These are phyloP conservation scores for Ogataea trehaloabstinens DNA, from an alignment of 805 yeast genomes.

Conservation along the genomic window DNA sequence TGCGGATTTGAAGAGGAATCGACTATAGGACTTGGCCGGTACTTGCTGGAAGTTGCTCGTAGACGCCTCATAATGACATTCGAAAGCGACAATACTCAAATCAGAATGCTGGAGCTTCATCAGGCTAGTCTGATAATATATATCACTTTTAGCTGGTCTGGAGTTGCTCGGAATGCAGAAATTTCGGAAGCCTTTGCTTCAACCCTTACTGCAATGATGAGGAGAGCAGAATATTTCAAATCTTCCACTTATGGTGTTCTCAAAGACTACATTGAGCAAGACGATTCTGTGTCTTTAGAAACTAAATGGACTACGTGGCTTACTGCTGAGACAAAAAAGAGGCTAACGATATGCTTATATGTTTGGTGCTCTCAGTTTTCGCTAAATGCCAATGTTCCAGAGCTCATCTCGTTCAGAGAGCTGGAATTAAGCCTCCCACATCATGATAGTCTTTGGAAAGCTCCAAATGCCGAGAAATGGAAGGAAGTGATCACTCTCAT, in stretches of 20 bases:
- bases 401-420: constrained; percentile 6
- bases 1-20: constrained; percentile 7
- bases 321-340: constrained; percentile 4
- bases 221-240: constrained; percentile 8
- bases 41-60: constrained; percentile 6
- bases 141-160: constrained; percentile 9
- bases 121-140: constrained; percentile 8
- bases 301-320: constrained; percentile 6
- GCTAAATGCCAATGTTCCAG: constrained; percentile 5
- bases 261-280: constrained; percentile 5
- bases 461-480: constrained; percentile 8
- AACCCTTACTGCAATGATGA: constrained; percentile 9
- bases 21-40: constrained; percentile 6
- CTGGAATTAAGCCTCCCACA: constrained; percentile 9
- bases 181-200: constrained; percentile 9
- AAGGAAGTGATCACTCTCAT: constrained; percentile 1
- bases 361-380: constrained; percentile 9
- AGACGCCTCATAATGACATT: constrained; percentile 5
- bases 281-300: neutral
- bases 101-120: constrained; percentile 6
- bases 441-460: constrained; percentile 7
- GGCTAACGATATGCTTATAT: constrained; percentile 5
- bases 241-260: constrained; percentile 4
- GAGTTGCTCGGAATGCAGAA: constrained; percentile 9
- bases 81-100: constrained; percentile 4